Evolutionary conservation across 1,284 basidiomycete species (phyloP), one percentile per base, ranked within the genome.

Genomic region (Athelia sp.): DNA sequence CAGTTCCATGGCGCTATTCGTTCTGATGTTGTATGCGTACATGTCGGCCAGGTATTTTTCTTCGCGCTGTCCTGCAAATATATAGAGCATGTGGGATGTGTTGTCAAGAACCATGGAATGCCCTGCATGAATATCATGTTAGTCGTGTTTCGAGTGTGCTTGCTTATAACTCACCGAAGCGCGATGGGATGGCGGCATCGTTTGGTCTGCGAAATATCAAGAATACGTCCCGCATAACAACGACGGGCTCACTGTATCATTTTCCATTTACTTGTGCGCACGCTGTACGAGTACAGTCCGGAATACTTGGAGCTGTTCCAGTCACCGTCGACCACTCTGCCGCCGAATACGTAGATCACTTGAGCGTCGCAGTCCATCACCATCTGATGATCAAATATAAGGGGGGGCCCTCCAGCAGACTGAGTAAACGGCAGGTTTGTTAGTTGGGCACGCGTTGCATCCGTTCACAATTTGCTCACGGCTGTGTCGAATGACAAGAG

Each of bases 331-430:
- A 85, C 78, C 8, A 90, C 72, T 9, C 84, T 77, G 2, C 90
- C 90, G 10, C 90, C 90, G 55, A 84, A 88, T 10, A 91, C 79
- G 54, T 90, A 93, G 17, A 93, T 62, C 14, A 82, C 75, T 61
- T 89, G 87, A 1, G 76, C 69, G 15, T 87, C 82, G 22, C 76
- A 75, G 58, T 92, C 89, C 54, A 92, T 79, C 34, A 74, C 81
- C 79, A 93, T 87, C 61, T 90, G 86, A 58, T 91, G 90, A 62
- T 92, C 90, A 56, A 83, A 89, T 46, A 91, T 71, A 31, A 91
- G 70, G 1, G 84, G 82, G 4, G 90, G 90, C 1, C 88, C 88
- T 10, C 82, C 82, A 8, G 77, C 73, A 2, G 70, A 62, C 85
- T 87, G 52, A 13, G 42, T 42, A 14, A 40, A 29, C n/a, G n/a